Evolutionary conservation across 106 monocot genomes (phyloP), one percentile per base, ranked within the genome.

Genomic region (Acorus gramineus): DNA sequence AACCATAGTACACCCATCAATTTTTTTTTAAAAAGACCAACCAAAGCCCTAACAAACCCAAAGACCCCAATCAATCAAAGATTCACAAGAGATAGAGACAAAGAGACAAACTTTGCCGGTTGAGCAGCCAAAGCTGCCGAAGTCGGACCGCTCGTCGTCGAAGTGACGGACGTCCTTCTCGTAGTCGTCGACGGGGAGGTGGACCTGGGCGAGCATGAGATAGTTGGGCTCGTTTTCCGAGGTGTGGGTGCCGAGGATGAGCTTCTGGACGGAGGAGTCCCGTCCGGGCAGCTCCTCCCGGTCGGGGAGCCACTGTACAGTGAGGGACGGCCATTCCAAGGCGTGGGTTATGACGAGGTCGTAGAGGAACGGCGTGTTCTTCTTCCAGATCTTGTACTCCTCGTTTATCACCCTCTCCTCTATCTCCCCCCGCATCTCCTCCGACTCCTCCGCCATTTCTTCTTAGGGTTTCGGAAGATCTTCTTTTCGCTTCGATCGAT

Each of bases 341-440:
- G 98, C 98, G 73, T 98, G 98, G 13, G 98, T 92, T 69, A 98
- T 84, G 54, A 98, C 88, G 3, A 98, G 75, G 72, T 98, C 98
- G 79, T 98, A 98, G 4, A 98, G 79, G 77, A 98, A 98, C 8
- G 98, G 98, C 6, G 98, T 98, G 88, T 98, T 98, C 88, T 98
- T 98, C 88, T 98, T 98, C 98, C 98, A 98, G 65, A 98, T 98
- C 83, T 98, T 98, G 85, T 98, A 98, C 87, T 98, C 98, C 73
- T 98, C 98, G 81, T 98, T 98, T 60, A 98, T 92, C 66, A 88
- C 73, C 63, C 92, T 68, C 73, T 92, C 92, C 75, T 92, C 98
- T 12, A 89, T 78, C 78, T 92, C 98, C 44, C 84, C 83, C 9
- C 98, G 80, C 76, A 89, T 81, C 47, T 85, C 91, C 47, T 98